Percentiles rank a stretch among this genome's conserved stretches.
Conservation (phyloP, 169 alveolate species). For the Eimeria acervulina region DNA sequence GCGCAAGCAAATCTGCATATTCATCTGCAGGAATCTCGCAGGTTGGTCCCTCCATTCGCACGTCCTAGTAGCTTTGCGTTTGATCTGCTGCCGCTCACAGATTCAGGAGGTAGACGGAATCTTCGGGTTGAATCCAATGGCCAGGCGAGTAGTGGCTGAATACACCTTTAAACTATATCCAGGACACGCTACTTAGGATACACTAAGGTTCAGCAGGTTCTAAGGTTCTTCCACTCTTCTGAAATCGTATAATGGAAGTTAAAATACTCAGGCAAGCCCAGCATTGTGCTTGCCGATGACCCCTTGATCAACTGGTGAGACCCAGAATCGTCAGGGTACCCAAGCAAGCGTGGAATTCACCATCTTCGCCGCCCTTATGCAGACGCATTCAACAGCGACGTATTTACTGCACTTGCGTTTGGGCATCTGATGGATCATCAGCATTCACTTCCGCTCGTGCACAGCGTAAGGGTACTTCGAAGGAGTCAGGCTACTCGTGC, state of each 20-base stretch:
- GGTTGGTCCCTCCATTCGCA: neutral
- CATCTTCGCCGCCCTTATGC: neutral
- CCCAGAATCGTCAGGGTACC: neutral
- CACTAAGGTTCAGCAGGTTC: neutral
- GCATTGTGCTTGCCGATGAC: neutral
- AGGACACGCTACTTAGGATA: neutral
- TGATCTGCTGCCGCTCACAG: neutral
- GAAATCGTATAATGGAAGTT: neutral
- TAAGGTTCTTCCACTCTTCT: neutral
- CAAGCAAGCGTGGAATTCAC: neutral
- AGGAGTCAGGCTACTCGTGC: neutral
- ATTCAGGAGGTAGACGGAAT: neutral
- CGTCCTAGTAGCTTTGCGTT: neutral
- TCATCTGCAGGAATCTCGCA: neutral
- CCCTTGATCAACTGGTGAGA: neutral
- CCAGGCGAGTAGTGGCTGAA: neutral
- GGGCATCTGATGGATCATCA: neutral
- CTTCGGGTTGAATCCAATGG: neutral
- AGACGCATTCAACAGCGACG: neutral
- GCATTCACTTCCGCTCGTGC: neutral
- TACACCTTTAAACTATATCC: neutral
- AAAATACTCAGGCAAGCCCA: neutral
- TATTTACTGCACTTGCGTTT: neutral
- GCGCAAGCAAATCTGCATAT: neutral
- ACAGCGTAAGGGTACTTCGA: neutral